Base-by-base conservation (phyloP, 805 yeast genomes). In the Candida loeiensis region DNA sequence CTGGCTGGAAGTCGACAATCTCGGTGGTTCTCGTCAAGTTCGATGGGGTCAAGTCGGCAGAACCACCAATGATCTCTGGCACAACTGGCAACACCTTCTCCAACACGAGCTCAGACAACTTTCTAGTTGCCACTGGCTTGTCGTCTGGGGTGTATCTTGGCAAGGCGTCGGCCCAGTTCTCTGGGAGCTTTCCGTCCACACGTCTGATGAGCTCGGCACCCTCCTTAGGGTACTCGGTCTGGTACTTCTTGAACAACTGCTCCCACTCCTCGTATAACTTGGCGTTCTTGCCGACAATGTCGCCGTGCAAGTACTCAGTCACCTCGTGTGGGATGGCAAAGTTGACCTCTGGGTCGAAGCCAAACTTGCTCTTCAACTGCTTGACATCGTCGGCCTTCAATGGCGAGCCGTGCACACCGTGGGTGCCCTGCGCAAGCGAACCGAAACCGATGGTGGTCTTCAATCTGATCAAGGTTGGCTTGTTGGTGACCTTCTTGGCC, bases 41-140 rank as follows among this genome's bases (percentile, higher is more conserved):
- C 42, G 98, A 91, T 53, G 95, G 95, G 44, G 98, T 91, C 72
- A 91, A 79, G 71, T 91, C 99, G 44, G 99, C 99, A 51, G 98
- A 90, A 60, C 99, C 99, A 72, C 97, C 97, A 59, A 91, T 71
- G 49, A 91, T 71, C 75, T 89, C 96, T 41, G 98, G 98, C 39
- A 91, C 51, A 34, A 53, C 77, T 19, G 74, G 75, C 55, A 75
- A 73, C 54, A 91, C 66, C 49, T 71, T 66, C 53, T 76, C 72
- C 56, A 91, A 71, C 29, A 82, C 87, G 52, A 73, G 74, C 76
- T 91, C 97, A 39, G 95, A 85, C 58, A 89, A 74, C 77, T 91
- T 91, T 79, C 99, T 85, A 46, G 97, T 79, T 48, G 99, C 99
- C 53, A 89, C 74, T 36, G 96, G 82, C 53, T 74, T 67, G 71